Conservation (phyloP, 2,329 filamentous ascomycete species). For the Biscogniauxia mediterranea region DNA sequence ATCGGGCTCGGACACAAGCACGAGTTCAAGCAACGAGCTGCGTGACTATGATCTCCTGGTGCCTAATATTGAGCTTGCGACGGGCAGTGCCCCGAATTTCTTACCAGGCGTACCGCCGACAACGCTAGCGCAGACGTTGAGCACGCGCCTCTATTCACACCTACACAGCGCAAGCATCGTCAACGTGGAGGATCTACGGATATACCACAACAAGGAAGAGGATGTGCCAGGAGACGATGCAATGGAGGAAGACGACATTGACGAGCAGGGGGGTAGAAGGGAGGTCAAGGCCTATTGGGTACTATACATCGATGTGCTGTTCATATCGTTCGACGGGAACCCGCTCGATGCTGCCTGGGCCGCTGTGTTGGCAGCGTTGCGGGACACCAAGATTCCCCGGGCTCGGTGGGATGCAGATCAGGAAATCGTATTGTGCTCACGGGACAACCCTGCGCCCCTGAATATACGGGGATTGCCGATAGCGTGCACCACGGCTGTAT, state of each 20-base stretch:
- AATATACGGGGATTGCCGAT: slow-evolving; percentile 67
- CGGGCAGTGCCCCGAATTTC: slow-evolving; percentile 83
- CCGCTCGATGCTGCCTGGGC: slow-evolving; percentile 90
- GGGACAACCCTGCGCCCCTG: slow-evolving; percentile 54
- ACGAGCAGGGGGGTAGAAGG: slow-evolving; percentile 28
- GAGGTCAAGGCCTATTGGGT: slow-evolving; percentile 85
- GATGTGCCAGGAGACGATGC: slow-evolving; percentile 29
- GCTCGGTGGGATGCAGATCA: slow-evolving; percentile 83
- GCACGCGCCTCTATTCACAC: slow-evolving; percentile 74
- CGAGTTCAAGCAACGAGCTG: slow-evolving; percentile 44
- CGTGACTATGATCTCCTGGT: slow-evolving; percentile 73
- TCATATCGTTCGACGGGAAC: slow-evolving; percentile 89
- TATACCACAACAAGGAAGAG: slow-evolving; percentile 48
- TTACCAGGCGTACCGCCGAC: slow-evolving; percentile 81
- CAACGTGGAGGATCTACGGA: slow-evolving; percentile 65
- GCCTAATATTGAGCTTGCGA: slow-evolving; percentile 89
- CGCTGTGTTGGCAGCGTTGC: slow-evolving; percentile 75
- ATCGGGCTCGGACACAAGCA: slow-evolving; percentile 31
- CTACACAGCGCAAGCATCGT: slow-evolving; percentile 71
- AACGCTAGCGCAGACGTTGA: slow-evolving; percentile 78
- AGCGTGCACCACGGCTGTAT: slow-evolving; percentile 75
- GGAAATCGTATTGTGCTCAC: slow-evolving; percentile 74
- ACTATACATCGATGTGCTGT: slow-evolving; percentile 91
- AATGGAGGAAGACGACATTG: slow-evolving; percentile 32
- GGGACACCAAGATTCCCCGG: slow-evolving; percentile 71